A percentile compares a stretch with the other conserved stretches of the same genome.
These are phyloP conservation scores for Lanmaoa rubissima DNA, from an alignment of 768 basidiomycete genomes.

Conservation along the genomic window DNA sequence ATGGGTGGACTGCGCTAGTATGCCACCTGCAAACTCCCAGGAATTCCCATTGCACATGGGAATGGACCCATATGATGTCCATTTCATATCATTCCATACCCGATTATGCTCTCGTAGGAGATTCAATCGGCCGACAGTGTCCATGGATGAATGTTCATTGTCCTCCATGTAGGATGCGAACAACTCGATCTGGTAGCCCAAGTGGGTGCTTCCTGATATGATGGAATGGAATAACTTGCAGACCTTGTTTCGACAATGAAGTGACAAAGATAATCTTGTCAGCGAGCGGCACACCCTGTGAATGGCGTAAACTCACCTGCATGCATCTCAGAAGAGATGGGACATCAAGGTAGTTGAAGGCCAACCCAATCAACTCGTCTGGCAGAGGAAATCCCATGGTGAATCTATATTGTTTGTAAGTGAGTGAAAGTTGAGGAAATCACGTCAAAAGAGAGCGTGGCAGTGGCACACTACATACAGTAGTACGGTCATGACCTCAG, in stretches of 20 bases:
- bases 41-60: slow-evolving; percentile 17
- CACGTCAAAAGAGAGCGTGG: background rate
- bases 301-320: slow-evolving; percentile 19
- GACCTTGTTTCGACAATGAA: slow-evolving; percentile 18
- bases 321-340: slow-evolving; percentile 27
- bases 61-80: slow-evolving; percentile 12
- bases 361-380: slow-evolving; percentile 27
- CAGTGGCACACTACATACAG: background rate
- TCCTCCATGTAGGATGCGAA: slow-evolving; percentile 31
- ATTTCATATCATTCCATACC: slow-evolving; percentile 30
- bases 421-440: no score
- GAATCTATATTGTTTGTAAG: background rate
- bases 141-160: slow-evolving; percentile 16
- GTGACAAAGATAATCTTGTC: background rate
- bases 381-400: slow-evolving; percentile 28
- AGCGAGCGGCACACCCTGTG: background rate
- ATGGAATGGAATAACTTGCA: slow-evolving; percentile 31
- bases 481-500: no score
- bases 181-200: slow-evolving; percentile 33
- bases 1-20: slow-evolving; percentile 31
- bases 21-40: slow-evolving; percentile 38
- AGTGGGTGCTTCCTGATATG: slow-evolving; percentile 21
- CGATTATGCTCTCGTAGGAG: slow-evolving; percentile 28
- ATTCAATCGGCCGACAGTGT: slow-evolving; percentile 22
- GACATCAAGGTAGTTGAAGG: slow-evolving; percentile 31